These are phyloP conservation scores for Fusarium sp. DNA, from an alignment of 2,329 filamentous ascomycete genomes.

Conservation along the genomic window DNA sequence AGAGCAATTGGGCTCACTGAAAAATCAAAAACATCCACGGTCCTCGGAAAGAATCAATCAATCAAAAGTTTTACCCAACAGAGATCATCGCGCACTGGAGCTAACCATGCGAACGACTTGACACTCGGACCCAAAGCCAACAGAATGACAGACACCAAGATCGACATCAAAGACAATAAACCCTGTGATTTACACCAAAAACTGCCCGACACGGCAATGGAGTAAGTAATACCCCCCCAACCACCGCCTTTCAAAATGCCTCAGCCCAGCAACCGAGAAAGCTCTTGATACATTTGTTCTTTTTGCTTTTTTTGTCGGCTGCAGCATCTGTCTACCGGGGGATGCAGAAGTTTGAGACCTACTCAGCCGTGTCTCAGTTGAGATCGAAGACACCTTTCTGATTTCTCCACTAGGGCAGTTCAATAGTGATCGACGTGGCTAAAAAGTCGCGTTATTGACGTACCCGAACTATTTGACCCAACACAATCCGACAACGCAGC, in stretches of 20 bases:
- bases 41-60: no score
- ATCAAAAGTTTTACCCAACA: slow-evolving; percentile 16
- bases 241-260: slow-evolving; percentile 40
- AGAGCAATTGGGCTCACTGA: background rate
- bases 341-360: background rate
- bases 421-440: slow-evolving; percentile 31
- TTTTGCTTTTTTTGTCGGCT: background rate
- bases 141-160: slow-evolving; percentile 36
- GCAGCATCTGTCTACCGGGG: background rate
- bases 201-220: slow-evolving; percentile 20
- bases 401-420: background rate
- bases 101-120: slow-evolving; percentile 27
- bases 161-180: slow-evolving; percentile 20
- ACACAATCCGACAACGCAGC: slow-evolving; percentile 9
- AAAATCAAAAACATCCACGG: background rate
- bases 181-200: slow-evolving; percentile 14
- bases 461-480: slow-evolving; percentile 39
- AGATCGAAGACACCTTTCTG: slow-evolving; percentile 18
- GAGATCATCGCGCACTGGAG: slow-evolving; percentile 20
- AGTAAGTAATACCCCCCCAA: slow-evolving; percentile 18
- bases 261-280: slow-evolving; percentile 20
- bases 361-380: slow-evolving; percentile 45
- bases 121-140: slow-evolving; percentile 28
- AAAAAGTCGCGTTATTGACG: slow-evolving; percentile 27
- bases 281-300: background rate